phyloP scores from a whole-genome alignment of 345 rosid genomes.

The Limnanthes douglasii region DNA sequence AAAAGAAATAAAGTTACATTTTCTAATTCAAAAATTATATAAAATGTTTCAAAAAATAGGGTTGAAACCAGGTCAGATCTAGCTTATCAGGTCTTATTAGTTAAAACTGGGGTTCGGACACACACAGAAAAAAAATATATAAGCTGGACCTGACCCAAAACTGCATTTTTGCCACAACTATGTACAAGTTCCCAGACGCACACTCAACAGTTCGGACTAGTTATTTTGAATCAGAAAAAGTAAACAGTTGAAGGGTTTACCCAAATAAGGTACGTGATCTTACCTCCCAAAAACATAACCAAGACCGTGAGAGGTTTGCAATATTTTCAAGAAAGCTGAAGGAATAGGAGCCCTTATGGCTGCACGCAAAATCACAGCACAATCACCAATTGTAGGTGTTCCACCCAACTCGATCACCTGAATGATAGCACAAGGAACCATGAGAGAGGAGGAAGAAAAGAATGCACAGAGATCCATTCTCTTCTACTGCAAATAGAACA shows the following conservation, averaged over 20 bases:
- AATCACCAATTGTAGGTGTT: slow-evolving; percentile 74
- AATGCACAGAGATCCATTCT: too few species aligned
- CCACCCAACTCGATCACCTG: slow-evolving; percentile 90
- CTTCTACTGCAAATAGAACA: too few species aligned
- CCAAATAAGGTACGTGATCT: slow-evolving; percentile 7
- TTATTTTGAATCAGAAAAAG: not conserved
- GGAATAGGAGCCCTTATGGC: slow-evolving; percentile 84
- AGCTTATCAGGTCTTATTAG: too few species aligned
- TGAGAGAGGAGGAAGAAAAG: too few species aligned
- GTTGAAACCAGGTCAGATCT: too few species aligned
- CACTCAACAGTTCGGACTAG: not conserved
- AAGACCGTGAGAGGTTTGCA: slow-evolving; percentile 61
- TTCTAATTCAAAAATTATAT: too few species aligned
- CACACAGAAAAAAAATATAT: too few species aligned
- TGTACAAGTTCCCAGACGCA: not conserved
- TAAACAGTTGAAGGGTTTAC: not conserved
- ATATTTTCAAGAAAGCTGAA: slow-evolving; percentile 73
- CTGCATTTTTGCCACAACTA: too few species aligned
- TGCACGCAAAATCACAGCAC: slow-evolving; percentile 75
- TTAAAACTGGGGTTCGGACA: too few species aligned
- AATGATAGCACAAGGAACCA: slow-evolving; percentile 5
- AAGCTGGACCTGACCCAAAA: too few species aligned
- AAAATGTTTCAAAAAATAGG: too few species aligned
- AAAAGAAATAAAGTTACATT: too few species aligned
- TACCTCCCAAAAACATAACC: slow-evolving; percentile 83